Base-by-base conservation (phyloP, 2,329 filamentous ascomycete species). In the Nannizziopsis barbatae region DNA sequence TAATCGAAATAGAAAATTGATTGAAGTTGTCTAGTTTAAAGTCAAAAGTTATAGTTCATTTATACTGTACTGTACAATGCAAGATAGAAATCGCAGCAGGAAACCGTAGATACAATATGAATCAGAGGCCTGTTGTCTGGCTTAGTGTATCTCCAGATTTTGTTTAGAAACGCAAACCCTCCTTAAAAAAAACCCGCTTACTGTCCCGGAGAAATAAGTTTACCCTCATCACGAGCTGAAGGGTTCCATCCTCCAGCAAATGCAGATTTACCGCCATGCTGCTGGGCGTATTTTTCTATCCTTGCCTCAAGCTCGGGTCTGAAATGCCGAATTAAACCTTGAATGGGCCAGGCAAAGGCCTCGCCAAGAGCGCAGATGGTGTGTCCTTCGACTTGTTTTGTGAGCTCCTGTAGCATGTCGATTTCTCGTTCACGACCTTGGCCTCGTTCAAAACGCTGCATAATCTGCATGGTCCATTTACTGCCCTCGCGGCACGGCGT, bases 401-500 rank as follows among this genome's bases (percentile, higher is more conserved):
- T 98, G 59, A 98, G 74, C 75, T 98, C 92, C 74, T 95, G 92
- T 57, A 98, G 79, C 92, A 98, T 98, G 68, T 98, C 92, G 66
- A 98, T 98, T 72, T 98, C 92, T 53, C 92, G 79, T 68, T 83
- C 81, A 54, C 86, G 81, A 52, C 86, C 92, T 69, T 86, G 80
- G 51, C 92, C 92, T 68, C 85, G 84, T 75, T 94, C 88, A 60
- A 98, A 94, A 50, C 92, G 84, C 69, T 84, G 75, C 92, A 98
- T 96, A 69, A 98, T 96, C 75, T 98, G 89, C 71, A 94, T 85
- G 9, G 90, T 95, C 92, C 92, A 98, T 75, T 94, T 95, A 75
- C 84, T 93, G 57, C 92, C 92, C 73, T 98, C 92, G 65, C 92
- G 85, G 78, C 92, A 98, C n/a, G 92, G 92, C 50, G 92, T 98